Base-by-base conservation (phyloP, 768 basidiomycete genomes). In the Lanmaoa rubissima region DNA sequence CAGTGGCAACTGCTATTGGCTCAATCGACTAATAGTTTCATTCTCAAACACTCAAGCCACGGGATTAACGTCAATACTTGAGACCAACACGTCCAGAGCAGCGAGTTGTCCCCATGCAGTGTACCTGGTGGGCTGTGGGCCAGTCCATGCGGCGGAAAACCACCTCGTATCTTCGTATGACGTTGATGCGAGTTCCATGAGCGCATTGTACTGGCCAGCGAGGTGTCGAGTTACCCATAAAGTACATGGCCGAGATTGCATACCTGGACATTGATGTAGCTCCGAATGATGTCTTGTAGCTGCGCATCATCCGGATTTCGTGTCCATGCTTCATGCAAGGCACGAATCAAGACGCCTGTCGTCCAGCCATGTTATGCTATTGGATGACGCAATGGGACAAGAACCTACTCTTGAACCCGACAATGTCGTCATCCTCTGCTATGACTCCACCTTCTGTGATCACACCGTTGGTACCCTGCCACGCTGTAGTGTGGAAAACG, bases 221-320 rank as follows among this genome's bases (percentile, higher is more conserved):
- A 32, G n/a, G 9, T 8, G n/a, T 40, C 5, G 12, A 47, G 26
- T 31, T n/a, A 9, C 16, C 11, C 13, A 17, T 9, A 10, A 28
- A 24, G 26, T 7, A 38, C 17, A 31, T 26, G 9, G 13, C 35
- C 28, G 8, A 9, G 17, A 13, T 26, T 24, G 28, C 71, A 26
- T 51, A 77, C 80, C 76, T 82, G 81, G 24, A 82, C 82, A 42
- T 82, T 75, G 46, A 77, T 68, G 55, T 82, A 83, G 56, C 80
- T 79, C 53, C 73, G 77, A 47, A 82, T 68, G 45, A 82, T 65
- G 38, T 69, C 75, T 35, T 66, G 67, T 26, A 82, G 69, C 28
- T 69, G 65, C 8, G 58, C 64, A 59, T 82, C 75, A 9, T 64
- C 61, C 40, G 71, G 61, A 53, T 71, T 78, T 48, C 79, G 67